These are phyloP conservation scores for Bifiguratus adelaidae DNA, from an alignment of 192 early-diverging fungal genomes.

Conservation along the genomic window DNA sequence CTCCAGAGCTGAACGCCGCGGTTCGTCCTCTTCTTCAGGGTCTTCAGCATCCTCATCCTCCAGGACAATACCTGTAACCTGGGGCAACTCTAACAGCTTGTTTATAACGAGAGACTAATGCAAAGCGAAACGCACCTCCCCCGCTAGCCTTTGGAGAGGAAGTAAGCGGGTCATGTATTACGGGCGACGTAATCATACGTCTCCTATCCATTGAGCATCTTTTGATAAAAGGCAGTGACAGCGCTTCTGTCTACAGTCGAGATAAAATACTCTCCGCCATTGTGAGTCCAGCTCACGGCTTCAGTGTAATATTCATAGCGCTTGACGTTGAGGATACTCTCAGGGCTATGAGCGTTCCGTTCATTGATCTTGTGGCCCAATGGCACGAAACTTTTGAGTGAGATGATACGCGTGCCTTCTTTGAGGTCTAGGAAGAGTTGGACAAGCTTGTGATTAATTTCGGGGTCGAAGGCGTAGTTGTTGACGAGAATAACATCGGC, in stretches of 20 bases:
- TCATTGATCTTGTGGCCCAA: slow-evolving; percentile 65
- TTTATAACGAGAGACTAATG: too few species aligned
- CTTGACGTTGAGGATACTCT: slow-evolving; percentile 57
- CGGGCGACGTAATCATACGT: too few species aligned
- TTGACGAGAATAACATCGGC: slow-evolving; percentile 95
- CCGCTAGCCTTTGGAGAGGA: too few species aligned
- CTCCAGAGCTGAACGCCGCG: too few species aligned
- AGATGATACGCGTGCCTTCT: slow-evolving; percentile 75
- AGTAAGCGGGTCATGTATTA: too few species aligned
- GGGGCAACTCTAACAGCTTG: too few species aligned
- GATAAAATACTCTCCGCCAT: slow-evolving; percentile 69
- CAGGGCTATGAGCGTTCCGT: slow-evolving; percentile 55
- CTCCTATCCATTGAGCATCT: too few species aligned
- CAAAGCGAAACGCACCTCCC: too few species aligned
- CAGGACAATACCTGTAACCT: too few species aligned
- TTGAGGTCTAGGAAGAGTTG: slow-evolving; percentile 88
- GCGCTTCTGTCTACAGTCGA: slow-evolving; percentile 64
- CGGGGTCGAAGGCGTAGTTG: slow-evolving; percentile 87
- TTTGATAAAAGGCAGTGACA: slow-evolving; percentile 27
- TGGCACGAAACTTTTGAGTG: slow-evolving; percentile 78
- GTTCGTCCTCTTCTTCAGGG: too few species aligned
- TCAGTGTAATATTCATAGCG: slow-evolving; percentile 59
- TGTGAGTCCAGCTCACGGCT: slow-evolving; percentile 69
- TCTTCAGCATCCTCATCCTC: too few species aligned
- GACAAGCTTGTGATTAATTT: slow-evolving; percentile 72